Percentiles rank a stretch among this genome's conserved stretches.
Evolutionary conservation across 257 asterid species (phyloP).

Genomic region (Verbena officinalis): DNA sequence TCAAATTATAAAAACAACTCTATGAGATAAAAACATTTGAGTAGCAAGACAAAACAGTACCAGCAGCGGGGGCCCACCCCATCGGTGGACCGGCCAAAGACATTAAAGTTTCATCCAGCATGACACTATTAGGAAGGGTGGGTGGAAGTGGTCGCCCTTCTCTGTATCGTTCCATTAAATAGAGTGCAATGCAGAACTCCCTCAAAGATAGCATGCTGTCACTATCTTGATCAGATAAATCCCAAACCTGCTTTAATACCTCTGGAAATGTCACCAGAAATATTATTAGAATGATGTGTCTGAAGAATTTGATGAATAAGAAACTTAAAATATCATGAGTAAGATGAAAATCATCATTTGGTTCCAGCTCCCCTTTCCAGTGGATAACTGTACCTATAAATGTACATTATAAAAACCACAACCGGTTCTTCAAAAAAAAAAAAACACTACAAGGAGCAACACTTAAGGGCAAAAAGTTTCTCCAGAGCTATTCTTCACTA

Average conservation of each 20-base stretch:
- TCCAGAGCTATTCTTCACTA: background rate
- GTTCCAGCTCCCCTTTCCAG: constrained; percentile 19
- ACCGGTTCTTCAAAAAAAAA: no score
- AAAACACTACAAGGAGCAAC: constrained; percentile 3
- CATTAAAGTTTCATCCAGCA: constrained; percentile 83
- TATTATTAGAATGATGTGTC: constrained; percentile 29
- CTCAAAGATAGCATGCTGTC: constrained; percentile 97
- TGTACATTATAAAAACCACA: background rate
- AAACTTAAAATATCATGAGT: background rate
- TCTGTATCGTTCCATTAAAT: constrained; percentile 91
- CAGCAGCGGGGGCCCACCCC: constrained; percentile 70
- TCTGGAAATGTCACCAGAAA: constrained; percentile 56
- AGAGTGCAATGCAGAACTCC: constrained; percentile 91
- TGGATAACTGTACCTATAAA: constrained; percentile 8
- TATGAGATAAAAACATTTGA: constrained; percentile 25
- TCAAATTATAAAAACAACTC: constrained; percentile 12
- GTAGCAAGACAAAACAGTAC: constrained; percentile 43
- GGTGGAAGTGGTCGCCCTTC: constrained; percentile 82
- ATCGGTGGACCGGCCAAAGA: constrained; percentile 86
- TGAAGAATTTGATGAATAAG: constrained; percentile 10
- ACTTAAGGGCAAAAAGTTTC: background rate
- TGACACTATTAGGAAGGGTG: constrained; percentile 69
- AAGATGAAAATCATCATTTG: constrained; percentile 7
- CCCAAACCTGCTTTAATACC: constrained; percentile 98
- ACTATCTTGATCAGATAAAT: constrained; percentile 90